phyloP scores from a whole-genome alignment of 352 stramenopile species.

The Achlya hypogyna region DNA sequence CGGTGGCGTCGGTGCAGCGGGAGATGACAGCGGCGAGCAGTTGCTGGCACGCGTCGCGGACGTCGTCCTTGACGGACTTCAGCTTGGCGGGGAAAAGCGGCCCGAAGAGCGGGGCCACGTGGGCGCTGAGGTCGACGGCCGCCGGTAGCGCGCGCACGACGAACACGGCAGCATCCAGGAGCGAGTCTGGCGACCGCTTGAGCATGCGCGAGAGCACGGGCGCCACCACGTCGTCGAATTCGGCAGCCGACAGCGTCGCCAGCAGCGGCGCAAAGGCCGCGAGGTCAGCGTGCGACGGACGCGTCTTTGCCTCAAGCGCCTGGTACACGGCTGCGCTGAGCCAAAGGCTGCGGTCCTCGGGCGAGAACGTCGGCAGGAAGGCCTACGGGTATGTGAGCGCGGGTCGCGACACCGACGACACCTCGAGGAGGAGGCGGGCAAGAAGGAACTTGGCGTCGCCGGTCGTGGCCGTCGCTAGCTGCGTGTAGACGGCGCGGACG shows the following conservation, averaged over 20 bases:
- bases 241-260: constrained; percentile 36
- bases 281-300: constrained; percentile 27
- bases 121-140: constrained; percentile 56
- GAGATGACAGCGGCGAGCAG: constrained; percentile 40
- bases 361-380: neutral
- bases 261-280: constrained; percentile 37
- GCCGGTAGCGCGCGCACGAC: constrained; percentile 32
- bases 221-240: constrained; percentile 59
- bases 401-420: neutral
- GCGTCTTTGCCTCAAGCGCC: constrained; percentile 71
- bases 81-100: constrained; percentile 63
- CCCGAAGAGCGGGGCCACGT: constrained; percentile 56
- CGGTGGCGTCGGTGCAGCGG: constrained; percentile 41
- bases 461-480: neutral
- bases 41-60: constrained; percentile 41
- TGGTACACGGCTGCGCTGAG: constrained; percentile 48
- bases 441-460: constrained; percentile 3
- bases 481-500: neutral
- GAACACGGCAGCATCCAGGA: constrained; percentile 46
- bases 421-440: neutral
- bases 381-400: neutral
- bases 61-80: constrained; percentile 71
- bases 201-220: constrained; percentile 62
- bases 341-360: neutral
- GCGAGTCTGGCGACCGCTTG: constrained; percentile 73